Evolutionary conservation across 1,139 yeast species (phyloP).

Genomic region (Scheffersomyces parashehatae): DNA sequence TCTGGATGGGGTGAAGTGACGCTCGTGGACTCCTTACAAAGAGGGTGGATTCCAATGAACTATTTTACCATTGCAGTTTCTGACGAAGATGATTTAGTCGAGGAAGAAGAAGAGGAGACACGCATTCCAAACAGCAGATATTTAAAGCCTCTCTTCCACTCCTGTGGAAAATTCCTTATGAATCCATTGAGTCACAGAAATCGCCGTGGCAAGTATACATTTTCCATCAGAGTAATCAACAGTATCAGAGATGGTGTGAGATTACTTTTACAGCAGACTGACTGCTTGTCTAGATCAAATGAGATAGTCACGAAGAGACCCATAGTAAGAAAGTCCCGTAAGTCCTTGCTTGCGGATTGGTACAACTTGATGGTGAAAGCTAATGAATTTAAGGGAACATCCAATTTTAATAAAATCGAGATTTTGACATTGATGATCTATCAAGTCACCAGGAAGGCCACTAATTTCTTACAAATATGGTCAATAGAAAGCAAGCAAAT

Average conservation of each 20-base stretch:
- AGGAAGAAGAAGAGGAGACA: conserved; percentile 21
- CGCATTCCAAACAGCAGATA: conserved; percentile 45
- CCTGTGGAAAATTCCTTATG: conserved; percentile 74
- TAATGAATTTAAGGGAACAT: conserved; percentile 75
- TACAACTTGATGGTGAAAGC: conserved; percentile 86
- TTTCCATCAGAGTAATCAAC: conserved; percentile 45
- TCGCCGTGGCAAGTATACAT: conserved; percentile 42
- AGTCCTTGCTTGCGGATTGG: conserved; percentile 85
- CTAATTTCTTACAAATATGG: conserved; percentile 76
- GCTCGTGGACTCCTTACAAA: conserved; percentile 59
- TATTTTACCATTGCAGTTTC: conserved; percentile 70
- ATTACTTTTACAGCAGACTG: conserved; percentile 69
- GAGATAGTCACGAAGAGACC: conserved; percentile 73
- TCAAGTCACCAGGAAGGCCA: conserved; percentile 73
- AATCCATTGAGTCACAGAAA: conserved; percentile 60
- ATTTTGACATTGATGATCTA: conserved; percentile 70
- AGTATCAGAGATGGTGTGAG: conserved; percentile 82
- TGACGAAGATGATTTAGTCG: conserved; percentile 23
- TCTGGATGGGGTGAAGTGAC: conserved; percentile 99
- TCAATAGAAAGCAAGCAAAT: conserved; percentile 54
- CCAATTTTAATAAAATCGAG: conserved; percentile 65
- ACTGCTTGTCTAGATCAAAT: conserved; percentile 82
- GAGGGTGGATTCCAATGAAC: conserved; percentile 98
- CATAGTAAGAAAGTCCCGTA: conserved; percentile 70
- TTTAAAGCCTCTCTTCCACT: conserved; percentile 61